phyloP scores from a whole-genome alignment of 2,329 filamentous ascomycete species.

The Pleurostoma richardsiae region DNA sequence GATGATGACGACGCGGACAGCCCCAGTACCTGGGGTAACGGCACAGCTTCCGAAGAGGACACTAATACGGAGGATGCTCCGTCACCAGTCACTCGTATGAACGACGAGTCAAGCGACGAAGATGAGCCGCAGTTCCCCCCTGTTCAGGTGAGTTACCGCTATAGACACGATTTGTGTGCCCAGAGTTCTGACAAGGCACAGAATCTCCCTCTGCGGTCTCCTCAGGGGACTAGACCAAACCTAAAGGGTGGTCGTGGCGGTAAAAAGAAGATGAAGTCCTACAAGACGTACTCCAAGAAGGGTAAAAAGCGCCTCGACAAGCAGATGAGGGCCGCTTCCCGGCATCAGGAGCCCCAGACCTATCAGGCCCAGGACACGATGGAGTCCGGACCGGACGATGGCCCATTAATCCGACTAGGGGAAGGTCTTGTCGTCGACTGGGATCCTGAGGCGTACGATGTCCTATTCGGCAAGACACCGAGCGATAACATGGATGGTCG shows the following conservation, averaged over 20 bases:
- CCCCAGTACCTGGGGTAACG: constrained; percentile 39
- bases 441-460: constrained; percentile 64
- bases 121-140: constrained; percentile 26
- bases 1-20: constrained; percentile 43
- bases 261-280: constrained; percentile 41
- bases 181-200: constrained; percentile 9
- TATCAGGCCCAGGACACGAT: not conserved
- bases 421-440: constrained; percentile 89
- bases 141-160: constrained; percentile 24
- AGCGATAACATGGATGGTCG: constrained; percentile 40
- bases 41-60: constrained; percentile 45
- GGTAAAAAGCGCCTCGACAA: constrained; percentile 42
- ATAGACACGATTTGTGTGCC: too few species aligned
- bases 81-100: constrained; percentile 45
- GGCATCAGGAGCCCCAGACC: constrained; percentile 21
- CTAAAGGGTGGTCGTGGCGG: constrained; percentile 21
- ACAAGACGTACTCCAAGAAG: constrained; percentile 43
- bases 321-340: constrained; percentile 22
- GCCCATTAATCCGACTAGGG: constrained; percentile 69
- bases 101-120: constrained; percentile 54
- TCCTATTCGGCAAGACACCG: constrained; percentile 56
- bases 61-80: constrained; percentile 46
- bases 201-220: constrained; percentile 12
- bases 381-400: constrained; percentile 33
- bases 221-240: constrained; percentile 7